Evolutionary conservation across 306 rosid species (phyloP).

Genomic region (Chamaecrista fasciculata): DNA sequence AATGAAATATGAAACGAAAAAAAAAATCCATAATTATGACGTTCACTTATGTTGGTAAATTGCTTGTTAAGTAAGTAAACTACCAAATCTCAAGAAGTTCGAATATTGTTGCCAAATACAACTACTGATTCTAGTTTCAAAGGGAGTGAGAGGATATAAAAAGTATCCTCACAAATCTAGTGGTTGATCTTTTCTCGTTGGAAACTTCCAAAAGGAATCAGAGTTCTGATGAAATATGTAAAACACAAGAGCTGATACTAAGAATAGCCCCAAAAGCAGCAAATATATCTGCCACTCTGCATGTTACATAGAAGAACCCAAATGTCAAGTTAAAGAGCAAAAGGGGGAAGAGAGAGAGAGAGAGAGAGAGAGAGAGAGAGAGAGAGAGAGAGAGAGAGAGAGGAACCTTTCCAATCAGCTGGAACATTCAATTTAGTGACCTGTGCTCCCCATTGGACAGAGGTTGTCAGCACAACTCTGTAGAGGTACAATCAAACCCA

Average conservation of each 20-base stretch:
- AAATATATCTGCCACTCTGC: constrained; percentile 98
- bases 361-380: not conserved
- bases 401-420: constrained; percentile 90
- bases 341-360: not conserved
- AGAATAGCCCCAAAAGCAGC: constrained; percentile 67
- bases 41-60: not conserved
- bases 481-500: constrained; percentile 1
- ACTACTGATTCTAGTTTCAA: constrained; percentile 4
- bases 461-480: constrained; percentile 78
- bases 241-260: constrained; percentile 68
- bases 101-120: too few species aligned
- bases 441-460: constrained; percentile 79
- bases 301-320: constrained; percentile 31
- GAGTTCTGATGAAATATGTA: constrained; percentile 83
- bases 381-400: constrained; percentile 18
- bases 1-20: constrained; percentile 9
- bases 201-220: constrained; percentile 87
- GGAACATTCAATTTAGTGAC: constrained; percentile 87
- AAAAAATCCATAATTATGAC: not conserved
- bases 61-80: not conserved
- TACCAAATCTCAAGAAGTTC: constrained; percentile 26
- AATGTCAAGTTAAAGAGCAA: constrained; percentile 6
- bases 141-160: not conserved
- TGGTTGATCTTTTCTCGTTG: constrained; percentile 61
- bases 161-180: constrained; percentile 64